These are phyloP conservation scores for Microcyclospora pomicola DNA, from an alignment of 2,329 filamentous ascomycete species.

Conservation along the genomic window DNA sequence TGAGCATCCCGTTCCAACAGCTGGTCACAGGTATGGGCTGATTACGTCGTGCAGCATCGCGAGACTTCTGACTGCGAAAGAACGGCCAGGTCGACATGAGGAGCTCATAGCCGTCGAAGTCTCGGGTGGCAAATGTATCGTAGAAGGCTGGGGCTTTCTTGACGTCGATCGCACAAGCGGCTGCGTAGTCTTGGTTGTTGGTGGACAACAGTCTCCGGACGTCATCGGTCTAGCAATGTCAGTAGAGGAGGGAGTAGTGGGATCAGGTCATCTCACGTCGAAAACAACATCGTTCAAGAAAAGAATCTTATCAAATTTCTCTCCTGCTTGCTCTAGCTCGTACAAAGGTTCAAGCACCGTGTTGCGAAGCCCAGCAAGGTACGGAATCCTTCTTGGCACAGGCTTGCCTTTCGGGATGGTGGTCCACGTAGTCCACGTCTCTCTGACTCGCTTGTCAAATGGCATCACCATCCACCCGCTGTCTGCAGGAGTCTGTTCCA, in stretches of 20 bases:
- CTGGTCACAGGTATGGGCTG: constrained; percentile 45
- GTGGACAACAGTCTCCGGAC: constrained; percentile 44
- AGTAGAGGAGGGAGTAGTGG: constrained; percentile 1
- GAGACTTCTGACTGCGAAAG: constrained; percentile 38
- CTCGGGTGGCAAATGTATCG: constrained; percentile 49
- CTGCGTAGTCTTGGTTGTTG: constrained; percentile 44
- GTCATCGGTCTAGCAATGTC: constrained; percentile 35
- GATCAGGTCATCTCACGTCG: constrained; percentile 28
- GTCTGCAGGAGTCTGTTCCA: constrained; percentile 33
- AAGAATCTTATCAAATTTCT: constrained; percentile 45
- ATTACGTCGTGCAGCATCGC: constrained; percentile 39
- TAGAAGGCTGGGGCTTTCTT: constrained; percentile 41
- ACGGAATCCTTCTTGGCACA: constrained; percentile 54
- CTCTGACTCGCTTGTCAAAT: constrained; percentile 8
- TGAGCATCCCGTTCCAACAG: constrained; percentile 50
- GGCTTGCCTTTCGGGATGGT: constrained; percentile 26
- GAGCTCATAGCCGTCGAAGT: constrained; percentile 37
- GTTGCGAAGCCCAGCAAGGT: constrained; percentile 52
- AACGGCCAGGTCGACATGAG: constrained; percentile 46
- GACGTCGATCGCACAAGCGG: constrained; percentile 50
- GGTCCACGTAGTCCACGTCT: constrained; percentile 7
- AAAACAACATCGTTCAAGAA: constrained; percentile 54
- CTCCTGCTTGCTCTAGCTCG: constrained; percentile 35
- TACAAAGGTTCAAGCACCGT: constrained; percentile 45
- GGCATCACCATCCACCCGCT: constrained; percentile 53